Evolutionary conservation across 306 rosid species (phyloP), one percentile per base, ranked within the genome.

Genomic region (Dalbergia cochinchinensis): DNA sequence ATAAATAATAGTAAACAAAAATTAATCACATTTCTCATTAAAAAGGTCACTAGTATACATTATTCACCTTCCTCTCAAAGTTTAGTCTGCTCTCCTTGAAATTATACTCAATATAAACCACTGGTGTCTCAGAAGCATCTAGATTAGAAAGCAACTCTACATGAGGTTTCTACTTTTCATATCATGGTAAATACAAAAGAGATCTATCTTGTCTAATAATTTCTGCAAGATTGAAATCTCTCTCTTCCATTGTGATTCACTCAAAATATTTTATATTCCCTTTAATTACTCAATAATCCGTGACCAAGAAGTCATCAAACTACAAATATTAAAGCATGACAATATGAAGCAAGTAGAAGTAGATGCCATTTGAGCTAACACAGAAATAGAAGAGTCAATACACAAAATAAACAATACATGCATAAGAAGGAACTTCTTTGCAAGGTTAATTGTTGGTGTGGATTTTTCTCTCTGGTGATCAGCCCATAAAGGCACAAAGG

Each of bases 271-370:
- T 35, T 6, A 20, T 18, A 48, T 15, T 42, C 11, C 11, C 58
- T 13, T 16, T 50, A 39, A 76, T 8, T 51, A 18, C 65, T 53
- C 14, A 66, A 26, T 51, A 77, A 20, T 50, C 14, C 53, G 13
- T 19, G 15, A 77, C 61, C 48, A 16, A 72, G 16, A 73, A 64
- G 15, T 34, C 35, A 59, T 42, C 64, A 58, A 33, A 48, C 53
- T 45, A 7, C 39, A 69, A 58, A 19, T 59, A 1, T 45, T 11
- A 37, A 69, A 58, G 54, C 47, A 35, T 19, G 59, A 75, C 77
- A 68, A 69, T 26, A 58, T 14, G 54, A 58, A 15, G 44, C 44
- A 53, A 15, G 57, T 62, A 76, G 11, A 53, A 20, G 47, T 69
- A 76, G 11, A 14, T 50, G 44, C 18, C 15, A 71, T 53, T 8